These are phyloP conservation scores for Phytophthora cajani DNA, from an alignment of 352 stramenopile genomes.

Conservation along the genomic window DNA sequence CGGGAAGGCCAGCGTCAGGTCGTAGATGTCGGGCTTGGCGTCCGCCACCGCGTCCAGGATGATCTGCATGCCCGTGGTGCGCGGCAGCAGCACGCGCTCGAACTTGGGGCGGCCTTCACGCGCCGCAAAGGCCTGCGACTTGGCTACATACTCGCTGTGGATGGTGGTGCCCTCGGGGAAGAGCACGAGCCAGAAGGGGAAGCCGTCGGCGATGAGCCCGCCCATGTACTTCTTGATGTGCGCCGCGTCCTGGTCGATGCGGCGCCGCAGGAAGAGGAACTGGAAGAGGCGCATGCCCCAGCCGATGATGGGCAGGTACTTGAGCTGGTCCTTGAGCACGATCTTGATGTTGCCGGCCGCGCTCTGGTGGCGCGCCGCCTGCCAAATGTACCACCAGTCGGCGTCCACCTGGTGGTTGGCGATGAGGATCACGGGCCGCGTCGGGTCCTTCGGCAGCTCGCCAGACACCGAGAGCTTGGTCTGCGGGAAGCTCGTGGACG, in stretches of 20 bases:
- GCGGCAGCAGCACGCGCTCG: slow-evolving; percentile 91
- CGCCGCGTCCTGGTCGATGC: slow-evolving; percentile 75
- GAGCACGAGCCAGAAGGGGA: slow-evolving; percentile 90
- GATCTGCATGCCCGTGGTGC: slow-evolving; percentile 93
- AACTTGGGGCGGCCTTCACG: slow-evolving; percentile 78
- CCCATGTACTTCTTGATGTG: slow-evolving; percentile 86
- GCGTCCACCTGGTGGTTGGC: slow-evolving; percentile 93
- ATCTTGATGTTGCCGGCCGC: slow-evolving; percentile 91
- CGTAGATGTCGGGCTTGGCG: slow-evolving; percentile 92
- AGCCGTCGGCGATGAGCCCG: slow-evolving; percentile 79
- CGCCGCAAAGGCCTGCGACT: slow-evolving; percentile 90
- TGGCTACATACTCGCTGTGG: slow-evolving; percentile 86
- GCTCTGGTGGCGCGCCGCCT: slow-evolving; percentile 65
- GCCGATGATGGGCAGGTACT: slow-evolving; percentile 88
- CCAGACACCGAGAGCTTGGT: slow-evolving; percentile 85
- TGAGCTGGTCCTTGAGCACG: slow-evolving; percentile 92
- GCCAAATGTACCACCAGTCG: slow-evolving; percentile 95
- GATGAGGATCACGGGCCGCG: slow-evolving; percentile 88
- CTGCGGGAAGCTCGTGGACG: slow-evolving; percentile 85
- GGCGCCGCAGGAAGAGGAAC: slow-evolving; percentile 90
- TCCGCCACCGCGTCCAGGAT: slow-evolving; percentile 90
- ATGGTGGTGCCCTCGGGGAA: slow-evolving; percentile 94
- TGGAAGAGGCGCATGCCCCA: slow-evolving; percentile 92
- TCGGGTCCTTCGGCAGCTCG: slow-evolving; percentile 75
- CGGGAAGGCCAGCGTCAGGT: slow-evolving; percentile 92